These are phyloP conservation scores for Suhomyces prunicola DNA, from an alignment of 805 yeast genomes.

Conservation along the genomic window DNA sequence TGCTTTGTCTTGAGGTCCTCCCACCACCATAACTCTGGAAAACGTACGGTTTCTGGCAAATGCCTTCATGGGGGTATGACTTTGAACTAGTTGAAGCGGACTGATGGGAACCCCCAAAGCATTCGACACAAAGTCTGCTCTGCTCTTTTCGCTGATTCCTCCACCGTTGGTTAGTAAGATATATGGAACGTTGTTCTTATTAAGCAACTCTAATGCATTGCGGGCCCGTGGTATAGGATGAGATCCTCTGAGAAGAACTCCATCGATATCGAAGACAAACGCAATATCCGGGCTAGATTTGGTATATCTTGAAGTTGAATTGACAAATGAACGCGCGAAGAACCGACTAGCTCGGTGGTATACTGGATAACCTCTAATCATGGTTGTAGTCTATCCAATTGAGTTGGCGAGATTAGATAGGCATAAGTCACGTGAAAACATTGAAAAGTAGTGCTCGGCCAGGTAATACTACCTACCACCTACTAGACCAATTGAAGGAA, in stretches of 20 bases:
- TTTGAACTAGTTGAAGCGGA: conserved; percentile 69
- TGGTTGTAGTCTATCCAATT: neutral
- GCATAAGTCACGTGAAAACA: neutral
- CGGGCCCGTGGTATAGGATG: conserved; percentile 64
- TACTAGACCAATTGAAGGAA: no score
- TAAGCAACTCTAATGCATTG: conserved; percentile 54
- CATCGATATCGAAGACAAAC: conserved; percentile 65
- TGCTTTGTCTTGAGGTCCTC: conserved; percentile 72
- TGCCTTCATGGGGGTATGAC: conserved; percentile 81
- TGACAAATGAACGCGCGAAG: neutral
- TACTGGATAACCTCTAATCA: neutral
- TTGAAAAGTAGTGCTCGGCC: neutral
- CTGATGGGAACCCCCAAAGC: conserved; percentile 45
- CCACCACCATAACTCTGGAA: conserved; percentile 72
- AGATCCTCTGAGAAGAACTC: conserved; percentile 77
- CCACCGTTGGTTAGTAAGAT: conserved; percentile 91
- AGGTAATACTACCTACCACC: neutral
- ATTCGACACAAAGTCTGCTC: conserved; percentile 52
- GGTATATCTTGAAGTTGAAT: neutral
- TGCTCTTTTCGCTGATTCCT: conserved; percentile 63
- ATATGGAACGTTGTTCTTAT: conserved; percentile 62
- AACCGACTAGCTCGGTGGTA: neutral
- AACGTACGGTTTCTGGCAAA: conserved; percentile 46
- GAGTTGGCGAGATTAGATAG: neutral
- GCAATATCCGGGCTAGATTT: conserved; percentile 12